A percentile compares a stretch with the other conserved stretches of the same genome.
Evolutionary conservation across 2,329 filamentous ascomycete species (phyloP).

Genomic region (Alternaria gansuensis): DNA sequence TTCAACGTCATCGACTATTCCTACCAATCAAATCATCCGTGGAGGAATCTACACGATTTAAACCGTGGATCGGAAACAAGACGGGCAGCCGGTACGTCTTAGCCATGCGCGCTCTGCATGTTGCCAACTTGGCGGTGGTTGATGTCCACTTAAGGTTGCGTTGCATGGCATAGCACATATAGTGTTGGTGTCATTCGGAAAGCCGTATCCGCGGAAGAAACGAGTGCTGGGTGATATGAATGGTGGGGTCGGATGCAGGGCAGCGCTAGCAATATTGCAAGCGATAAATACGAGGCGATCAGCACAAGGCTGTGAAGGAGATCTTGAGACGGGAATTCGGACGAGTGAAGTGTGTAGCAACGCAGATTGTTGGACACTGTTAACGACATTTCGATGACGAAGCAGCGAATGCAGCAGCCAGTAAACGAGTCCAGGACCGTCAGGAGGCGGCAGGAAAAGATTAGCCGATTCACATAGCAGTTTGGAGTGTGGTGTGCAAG

Average conservation of each 20-base stretch:
- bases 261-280: constrained; percentile 9
- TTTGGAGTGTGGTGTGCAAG: not conserved
- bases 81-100: constrained; percentile 19
- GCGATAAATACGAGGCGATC: constrained; percentile 10
- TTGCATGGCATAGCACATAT: constrained; percentile 11
- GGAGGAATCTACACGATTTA: constrained; percentile 7
- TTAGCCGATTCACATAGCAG: not conserved
- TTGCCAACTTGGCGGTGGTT: constrained; percentile 15
- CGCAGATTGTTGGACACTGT: not conserved
- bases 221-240: constrained; percentile 10
- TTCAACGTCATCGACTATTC: constrained; percentile 22
- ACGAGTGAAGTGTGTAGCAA: not conserved
- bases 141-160: constrained; percentile 26
- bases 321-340: constrained; percentile 6
- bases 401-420: not conserved
- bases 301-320: constrained; percentile 16
- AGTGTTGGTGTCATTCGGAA: constrained; percentile 14
- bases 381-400: constrained; percentile 1
- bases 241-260: constrained; percentile 17
- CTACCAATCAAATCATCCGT: constrained; percentile 17
- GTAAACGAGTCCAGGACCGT: not conserved
- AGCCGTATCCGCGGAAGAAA: constrained; percentile 11
- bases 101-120: constrained; percentile 16
- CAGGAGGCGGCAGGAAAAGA: not conserved
- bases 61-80: constrained; percentile 11